phyloP scores from a whole-genome alignment of 768 basidiomycete genomes.

The Glaciozyma martinii region DNA sequence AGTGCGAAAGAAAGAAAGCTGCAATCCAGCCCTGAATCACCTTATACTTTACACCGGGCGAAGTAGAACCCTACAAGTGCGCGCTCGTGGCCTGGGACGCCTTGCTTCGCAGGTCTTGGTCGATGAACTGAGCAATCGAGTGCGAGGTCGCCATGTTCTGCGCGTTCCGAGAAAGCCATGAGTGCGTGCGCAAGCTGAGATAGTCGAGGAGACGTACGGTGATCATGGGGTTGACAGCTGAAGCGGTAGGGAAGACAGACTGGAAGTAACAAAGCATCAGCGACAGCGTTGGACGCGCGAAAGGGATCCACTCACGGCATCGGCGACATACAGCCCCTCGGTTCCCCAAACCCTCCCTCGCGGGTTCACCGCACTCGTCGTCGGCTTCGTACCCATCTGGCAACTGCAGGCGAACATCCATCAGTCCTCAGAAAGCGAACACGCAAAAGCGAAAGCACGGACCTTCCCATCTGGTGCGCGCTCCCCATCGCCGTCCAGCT shows the following conservation, averaged over 20 bases:
- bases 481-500: slow-evolving; percentile 6
- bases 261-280: neutral
- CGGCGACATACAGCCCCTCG: slow-evolving; percentile 36
- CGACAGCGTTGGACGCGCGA: too few relatives aligned
- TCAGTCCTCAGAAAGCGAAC: neutral
- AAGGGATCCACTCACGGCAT: slow-evolving; percentile 24
- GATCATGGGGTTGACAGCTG: slow-evolving; percentile 29
- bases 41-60: neutral
- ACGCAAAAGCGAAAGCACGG: neutral
- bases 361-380: slow-evolving; percentile 34
- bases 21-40: neutral
- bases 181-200: neutral
- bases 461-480: slow-evolving; percentile 38
- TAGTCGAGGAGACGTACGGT: slow-evolving; percentile 7
- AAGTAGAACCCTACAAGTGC: slow-evolving; percentile 5
- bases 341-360: slow-evolving; percentile 36
- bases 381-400: slow-evolving; percentile 33
- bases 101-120: slow-evolving; percentile 8
- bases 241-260: slow-evolving; percentile 26
- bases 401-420: slow-evolving; percentile 9
- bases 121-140: slow-evolving; percentile 25
- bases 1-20: neutral
- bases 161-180: neutral
- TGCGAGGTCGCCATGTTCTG: slow-evolving; percentile 28
- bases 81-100: slow-evolving; percentile 1